A percentile compares a stretch with the other conserved stretches of the same genome.
These are phyloP conservation scores for Sclerospora graminicola DNA, from an alignment of 352 stramenopile genomes.

Conservation along the genomic window DNA sequence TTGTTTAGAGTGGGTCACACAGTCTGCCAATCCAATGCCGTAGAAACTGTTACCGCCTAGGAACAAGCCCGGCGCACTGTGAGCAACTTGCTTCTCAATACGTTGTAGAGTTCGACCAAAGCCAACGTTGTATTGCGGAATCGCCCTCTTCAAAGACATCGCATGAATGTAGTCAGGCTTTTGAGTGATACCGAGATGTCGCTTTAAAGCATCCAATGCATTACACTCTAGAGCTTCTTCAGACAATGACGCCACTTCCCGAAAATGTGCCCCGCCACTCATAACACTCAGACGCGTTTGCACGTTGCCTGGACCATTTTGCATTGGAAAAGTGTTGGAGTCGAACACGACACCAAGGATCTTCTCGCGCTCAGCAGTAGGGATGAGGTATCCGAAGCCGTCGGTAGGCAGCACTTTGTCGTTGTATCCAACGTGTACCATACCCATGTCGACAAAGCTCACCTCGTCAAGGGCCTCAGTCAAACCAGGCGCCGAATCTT, in stretches of 20 bases:
- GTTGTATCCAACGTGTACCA: slow-evolving; percentile 73
- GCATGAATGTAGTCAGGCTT: slow-evolving; percentile 48
- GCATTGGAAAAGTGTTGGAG: slow-evolving; percentile 81
- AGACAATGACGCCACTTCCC: slow-evolving; percentile 33
- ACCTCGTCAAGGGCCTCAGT: slow-evolving; percentile 45
- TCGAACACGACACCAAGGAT: slow-evolving; percentile 83
- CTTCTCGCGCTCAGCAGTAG: slow-evolving; percentile 51
- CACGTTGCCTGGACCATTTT: slow-evolving; percentile 32
- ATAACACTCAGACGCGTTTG: slow-evolving; percentile 83
- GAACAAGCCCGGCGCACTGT: slow-evolving; percentile 31
- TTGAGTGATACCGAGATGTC: slow-evolving; percentile 56
- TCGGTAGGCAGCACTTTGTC: slow-evolving; percentile 39
- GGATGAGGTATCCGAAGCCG: slow-evolving; percentile 85
- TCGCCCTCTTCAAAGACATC: slow-evolving; percentile 47
- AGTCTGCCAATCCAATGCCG: slow-evolving; percentile 77
- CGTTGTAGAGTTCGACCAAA: slow-evolving; percentile 47
- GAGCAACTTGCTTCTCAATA: slow-evolving; percentile 40
- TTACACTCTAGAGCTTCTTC: slow-evolving; percentile 42
- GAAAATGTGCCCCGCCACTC: slow-evolving; percentile 71
- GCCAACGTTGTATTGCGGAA: slow-evolving; percentile 83
- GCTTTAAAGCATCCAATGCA: slow-evolving; percentile 51
- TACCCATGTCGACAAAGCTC: slow-evolving; percentile 73
- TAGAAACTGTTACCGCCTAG: slow-evolving; percentile 84
- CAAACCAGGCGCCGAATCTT: slow-evolving; percentile 32
- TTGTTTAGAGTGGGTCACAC: slow-evolving; percentile 72